Base-by-base conservation (phyloP, 257 asterid species). In the Anisodus tanguticus region DNA sequence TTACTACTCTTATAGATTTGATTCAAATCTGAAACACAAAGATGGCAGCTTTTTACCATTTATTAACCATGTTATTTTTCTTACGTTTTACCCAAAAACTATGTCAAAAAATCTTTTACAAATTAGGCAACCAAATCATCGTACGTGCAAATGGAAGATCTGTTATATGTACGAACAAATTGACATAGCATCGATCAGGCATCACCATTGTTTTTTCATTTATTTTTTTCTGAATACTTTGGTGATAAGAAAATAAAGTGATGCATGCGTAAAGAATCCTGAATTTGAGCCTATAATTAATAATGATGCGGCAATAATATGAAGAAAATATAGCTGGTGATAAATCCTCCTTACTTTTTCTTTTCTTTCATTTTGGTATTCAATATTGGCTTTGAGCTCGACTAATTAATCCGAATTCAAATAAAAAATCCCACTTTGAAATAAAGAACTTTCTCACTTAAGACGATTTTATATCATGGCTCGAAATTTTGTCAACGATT, bases 121-220 rank as follows among this genome's bases (percentile, higher is more conserved):
- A 76, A 77, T 53, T 77, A 53, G 64, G 81, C 43, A 26, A 77
- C 64, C 59, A 77, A 77, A 77, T 77, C 81, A 10, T 77, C 47
- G 64, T 77, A 26, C 81, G 53, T 12, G 12, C 47, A 76, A n/a
- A 77, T 53, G 81, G 63, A 77, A 77, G 63, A 77, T 77, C 9
- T 77, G 45, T 26, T 26, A 26, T 26, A 26, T 76, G 81, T 51
- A 76, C 63, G 9, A 12, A 76, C 81, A 51, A 51, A 41, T 41
- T 41, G 45, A 51, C 63, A 51, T 4, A 69, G 54, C 80, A 72
- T 72, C 80, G 45, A 4, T 53, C 58, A 69, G 15, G 39, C 81
- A 26, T 76, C 63, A 51, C 81, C 63, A 22, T 51, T 51, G 62
- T 47, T 26, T 76, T 76, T 26, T 17, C 1, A 0, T 5, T 22